Base-by-base conservation (phyloP, 805 yeast genomes). In the Cyberlindnera saturnus region DNA sequence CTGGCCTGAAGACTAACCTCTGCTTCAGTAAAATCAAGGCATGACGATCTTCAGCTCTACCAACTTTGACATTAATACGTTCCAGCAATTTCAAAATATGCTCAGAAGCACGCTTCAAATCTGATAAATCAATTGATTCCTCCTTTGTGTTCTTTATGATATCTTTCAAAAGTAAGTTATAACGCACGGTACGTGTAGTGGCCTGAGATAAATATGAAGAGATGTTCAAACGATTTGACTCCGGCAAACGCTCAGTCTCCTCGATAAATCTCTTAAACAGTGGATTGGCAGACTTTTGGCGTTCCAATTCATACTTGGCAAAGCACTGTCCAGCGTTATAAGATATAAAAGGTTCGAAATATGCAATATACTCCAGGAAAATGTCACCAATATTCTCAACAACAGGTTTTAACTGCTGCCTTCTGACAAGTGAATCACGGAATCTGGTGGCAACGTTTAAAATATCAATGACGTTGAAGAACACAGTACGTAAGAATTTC, bases 241-340 rank as follows among this genome's bases (percentile, higher is more conserved):
- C 96, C 4, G 87, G 87, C 50, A 84, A 70, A 56, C 87, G 78
- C 55, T 86, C 95, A 5, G 90, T 85, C 44, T 88, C 96, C 57
- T 87, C 96, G 44, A 91, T 86, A 62, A 93, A 93, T 57, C 93
- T 71, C n/a, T 95, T 90, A 69, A 93, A 91, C 47, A 85, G 77
- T 38, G 95, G 83, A 63, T 93, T 93, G 28, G 85, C 86, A 40
- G 88, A 81, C 62, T 89, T 86, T 60, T 91, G 98, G 38, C 96
- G 74, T 65, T 93, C 98, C 63, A 88, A 87, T 62, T 91, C 96
- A 62, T 88, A 89, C 62, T 89, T 88, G 6, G 97, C 98, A 67
- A 88, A 89, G 39, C 91, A 87, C 61, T 93, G 91, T 42, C 91
- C 89, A 14, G 96, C 96, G 45, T 96, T 95, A 62, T 93, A 93